Evolutionary conservation across 225 moss, liverwort and hornwort genomes (phyloP), one percentile per base, ranked within the genome.

Genomic region (Pseudoscleropodium purum): DNA sequence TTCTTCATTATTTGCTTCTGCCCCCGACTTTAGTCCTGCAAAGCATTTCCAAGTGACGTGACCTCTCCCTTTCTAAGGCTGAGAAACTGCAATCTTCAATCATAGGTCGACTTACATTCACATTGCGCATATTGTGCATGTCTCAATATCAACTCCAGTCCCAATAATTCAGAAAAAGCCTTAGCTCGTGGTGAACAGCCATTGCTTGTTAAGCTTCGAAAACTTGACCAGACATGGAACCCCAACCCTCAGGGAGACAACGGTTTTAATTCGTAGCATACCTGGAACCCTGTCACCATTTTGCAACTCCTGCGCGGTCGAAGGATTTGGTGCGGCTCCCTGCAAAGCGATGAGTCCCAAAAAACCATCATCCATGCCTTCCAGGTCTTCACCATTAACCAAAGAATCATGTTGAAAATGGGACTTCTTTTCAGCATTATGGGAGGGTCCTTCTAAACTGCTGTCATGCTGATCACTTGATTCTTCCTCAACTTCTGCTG

Each of bases 381-480:
- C 92, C 84, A 93, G 82, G 52, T 91, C 92, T 73, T 93, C 93
- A 89, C 92, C 87, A 51, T 91, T 52, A 80, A 82, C 80, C 43
- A 88, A 62, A 84, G 89, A 73, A 78, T 88, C 88, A 84, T 75
- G 87, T 59, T 84, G 88, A 39, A 33, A 65, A 49, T 84, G 86
- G 41, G 81, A 70, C 62, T 90, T 91, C 47, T 82, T 91, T 75
- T 79, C 91, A 83, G 72, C 92, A 85, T 67, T 90, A 74, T 92
- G 94, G 77, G 82, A 88, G 54, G 89, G 90, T 52, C 89, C 92
- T 76, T 92, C 92, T 84, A 91, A 89, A 87, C 90, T 91, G 84
- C 93, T 92, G 86, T 95, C 92, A 89, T 92, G 91, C 84, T 92
- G 91, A 79, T 92, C 95, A 88, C 90, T 91, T 72, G 91, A 92